Evolutionary conservation across 2,329 filamentous ascomycete species (phyloP).

Genomic region (Colletotrichum agaves): DNA sequence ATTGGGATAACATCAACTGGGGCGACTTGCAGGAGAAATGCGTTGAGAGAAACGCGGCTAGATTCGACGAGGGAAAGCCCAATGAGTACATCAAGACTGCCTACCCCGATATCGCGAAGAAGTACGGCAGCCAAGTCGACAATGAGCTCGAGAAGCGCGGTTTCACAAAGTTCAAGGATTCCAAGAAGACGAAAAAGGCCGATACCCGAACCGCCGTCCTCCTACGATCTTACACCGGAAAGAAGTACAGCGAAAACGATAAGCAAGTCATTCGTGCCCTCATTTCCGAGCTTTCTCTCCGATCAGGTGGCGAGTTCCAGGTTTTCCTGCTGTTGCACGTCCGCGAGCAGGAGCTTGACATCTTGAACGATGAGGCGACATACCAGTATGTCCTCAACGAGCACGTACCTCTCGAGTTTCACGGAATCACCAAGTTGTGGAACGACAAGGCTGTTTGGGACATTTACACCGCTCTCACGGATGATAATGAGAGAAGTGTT

Average conservation of each 20-base stretch:
- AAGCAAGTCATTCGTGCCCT: constrained; percentile 82
- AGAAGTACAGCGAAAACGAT: constrained; percentile 81
- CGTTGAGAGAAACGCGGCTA: constrained; percentile 70
- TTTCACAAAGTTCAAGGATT: constrained; percentile 15
- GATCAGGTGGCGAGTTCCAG: constrained; percentile 83
- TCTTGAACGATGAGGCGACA: constrained; percentile 67
- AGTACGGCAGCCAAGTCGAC: constrained; percentile 16
- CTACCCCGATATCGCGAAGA: constrained; percentile 44
- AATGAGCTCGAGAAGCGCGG: constrained; percentile 23
- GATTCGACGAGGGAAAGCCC: constrained; percentile 62
- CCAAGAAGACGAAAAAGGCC: constrained; percentile 15
- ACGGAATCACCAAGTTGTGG: constrained; percentile 78
- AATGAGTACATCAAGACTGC: constrained; percentile 56
- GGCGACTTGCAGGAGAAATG: constrained; percentile 76
- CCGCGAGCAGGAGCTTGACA: constrained; percentile 68
- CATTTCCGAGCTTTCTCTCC: constrained; percentile 79
- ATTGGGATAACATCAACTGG: constrained; percentile 77
- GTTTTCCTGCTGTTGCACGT: constrained; percentile 84
- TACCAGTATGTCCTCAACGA: constrained; percentile 70
- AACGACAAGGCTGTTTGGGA: constrained; percentile 78
- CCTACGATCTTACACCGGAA: constrained; percentile 79
- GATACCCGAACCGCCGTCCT: constrained; percentile 74
- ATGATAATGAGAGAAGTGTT: constrained; percentile 64
- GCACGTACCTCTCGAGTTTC: constrained; percentile 76
- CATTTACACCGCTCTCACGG: constrained; percentile 80